A percentile compares a stretch with the other conserved stretches of the same genome.
phyloP scores from a whole-genome alignment of 2,329 filamentous ascomycete species.

The Pseudogymnoascus sp. region DNA sequence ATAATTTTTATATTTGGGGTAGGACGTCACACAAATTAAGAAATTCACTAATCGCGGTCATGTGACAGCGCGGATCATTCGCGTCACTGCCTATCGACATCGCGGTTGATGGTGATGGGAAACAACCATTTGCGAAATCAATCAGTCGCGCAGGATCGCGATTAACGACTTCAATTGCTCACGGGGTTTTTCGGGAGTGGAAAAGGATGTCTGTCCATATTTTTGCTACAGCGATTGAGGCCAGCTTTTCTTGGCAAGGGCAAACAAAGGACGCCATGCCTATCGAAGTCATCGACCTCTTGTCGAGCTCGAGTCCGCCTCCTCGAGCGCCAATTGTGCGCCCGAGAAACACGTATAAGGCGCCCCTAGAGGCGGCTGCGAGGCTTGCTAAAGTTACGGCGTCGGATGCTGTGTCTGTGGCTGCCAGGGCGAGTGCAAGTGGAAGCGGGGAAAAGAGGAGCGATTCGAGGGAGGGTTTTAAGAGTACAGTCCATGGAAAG shows the following conservation, averaged over 20 bases:
- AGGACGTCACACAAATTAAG: background rate
- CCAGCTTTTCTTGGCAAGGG: background rate
- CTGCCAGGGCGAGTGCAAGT: background rate
- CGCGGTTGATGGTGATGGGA: background rate
- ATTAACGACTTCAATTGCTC: background rate
- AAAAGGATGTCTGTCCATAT: background rate
- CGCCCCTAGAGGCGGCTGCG: slow-evolving; percentile 4
- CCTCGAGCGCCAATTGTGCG: background rate
- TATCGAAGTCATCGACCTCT: slow-evolving; percentile 29
- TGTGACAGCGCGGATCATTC: background rate
- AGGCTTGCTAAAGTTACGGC: background rate
- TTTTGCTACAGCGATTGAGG: background rate
- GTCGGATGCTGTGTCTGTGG: background rate
- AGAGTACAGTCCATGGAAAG: background rate
- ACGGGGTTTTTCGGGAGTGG: background rate
- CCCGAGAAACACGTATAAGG: background rate
- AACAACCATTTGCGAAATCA: background rate
- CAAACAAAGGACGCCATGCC: slow-evolving; percentile 22
- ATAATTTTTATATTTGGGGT: background rate
- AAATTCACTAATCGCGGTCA: background rate
- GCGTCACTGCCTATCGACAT: background rate
- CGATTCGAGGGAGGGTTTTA: background rate
- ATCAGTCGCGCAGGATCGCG: background rate
- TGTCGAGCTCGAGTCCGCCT: slow-evolving; percentile 14
- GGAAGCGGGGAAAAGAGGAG: background rate